Evolutionary conservation across 768 basidiomycete species (phyloP).

Genomic region (Artomyces pyxidatus): DNA sequence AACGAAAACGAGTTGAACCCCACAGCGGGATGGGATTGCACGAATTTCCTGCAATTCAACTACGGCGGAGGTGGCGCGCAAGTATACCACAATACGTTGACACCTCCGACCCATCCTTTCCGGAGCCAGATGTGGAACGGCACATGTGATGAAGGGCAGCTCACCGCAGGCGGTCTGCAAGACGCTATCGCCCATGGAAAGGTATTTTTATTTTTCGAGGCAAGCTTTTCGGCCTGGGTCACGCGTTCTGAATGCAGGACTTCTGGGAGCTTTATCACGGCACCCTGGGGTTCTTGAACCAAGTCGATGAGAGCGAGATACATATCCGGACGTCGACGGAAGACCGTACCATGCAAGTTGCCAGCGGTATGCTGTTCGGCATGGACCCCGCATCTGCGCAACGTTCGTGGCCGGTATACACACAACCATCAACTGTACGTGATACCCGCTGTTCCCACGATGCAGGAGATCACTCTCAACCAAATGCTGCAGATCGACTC

Average conservation of each 20-base stretch:
- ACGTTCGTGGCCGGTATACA: constrained; percentile 31
- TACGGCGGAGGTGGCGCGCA: constrained; percentile 29
- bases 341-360: constrained; percentile 40
- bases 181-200: constrained; percentile 37
- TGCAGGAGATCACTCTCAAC: background rate
- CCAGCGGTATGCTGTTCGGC: constrained; percentile 35
- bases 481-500: constrained; percentile 34
- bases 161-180: constrained; percentile 35
- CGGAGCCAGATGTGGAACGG: constrained; percentile 37
- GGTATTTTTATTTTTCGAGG: too few relatives aligned
- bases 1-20: constrained; percentile 33
- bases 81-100: constrained; percentile 32
- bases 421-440: constrained; percentile 34
- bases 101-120: constrained; percentile 37
- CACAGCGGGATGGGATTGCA: constrained; percentile 32
- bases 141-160: constrained; percentile 39
- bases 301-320: constrained; percentile 29
- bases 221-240: too few relatives aligned
- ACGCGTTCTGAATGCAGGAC: constrained; percentile 28
- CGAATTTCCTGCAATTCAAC: constrained; percentile 29
- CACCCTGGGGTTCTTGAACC: constrained; percentile 28
- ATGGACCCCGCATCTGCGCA: constrained; percentile 31
- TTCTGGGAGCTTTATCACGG: constrained; percentile 37
- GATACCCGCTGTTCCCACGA: background rate
- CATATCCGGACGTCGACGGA: constrained; percentile 36